These are phyloP conservation scores for Solanum virginianum DNA, from an alignment of 257 asterid genomes.

Conservation along the genomic window DNA sequence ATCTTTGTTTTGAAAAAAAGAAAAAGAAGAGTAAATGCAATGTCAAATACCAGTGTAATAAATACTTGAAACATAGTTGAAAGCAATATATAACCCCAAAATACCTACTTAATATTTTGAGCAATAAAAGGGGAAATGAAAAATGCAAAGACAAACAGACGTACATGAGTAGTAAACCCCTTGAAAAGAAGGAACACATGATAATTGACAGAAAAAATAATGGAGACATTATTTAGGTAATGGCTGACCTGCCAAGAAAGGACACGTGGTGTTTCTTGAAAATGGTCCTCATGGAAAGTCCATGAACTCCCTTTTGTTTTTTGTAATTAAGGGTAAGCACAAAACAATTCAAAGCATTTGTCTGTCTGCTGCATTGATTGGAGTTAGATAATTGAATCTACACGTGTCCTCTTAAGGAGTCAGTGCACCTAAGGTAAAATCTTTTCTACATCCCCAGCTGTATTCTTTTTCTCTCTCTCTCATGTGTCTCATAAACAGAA, in stretches of 20 bases:
- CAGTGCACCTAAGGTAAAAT: slow-evolving; percentile 16
- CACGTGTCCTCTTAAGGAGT: slow-evolving; percentile 55
- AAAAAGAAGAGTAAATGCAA: neutral
- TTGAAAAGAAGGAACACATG: slow-evolving; percentile 2
- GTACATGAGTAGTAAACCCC: neutral
- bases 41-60: neutral
- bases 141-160: neutral
- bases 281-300: slow-evolving; percentile 32
- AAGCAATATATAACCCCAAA: neutral
- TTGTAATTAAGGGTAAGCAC: neutral
- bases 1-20: too few species aligned
- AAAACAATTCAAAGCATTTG: slow-evolving; percentile 7
- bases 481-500: slow-evolving; percentile 4
- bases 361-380: slow-evolving; percentile 48
- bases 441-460: slow-evolving; percentile 9
- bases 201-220: slow-evolving; percentile 1
- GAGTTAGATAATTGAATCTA: slow-evolving; percentile 63
- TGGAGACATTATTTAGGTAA: neutral
- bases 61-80: neutral
- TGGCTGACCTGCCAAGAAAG: slow-evolving; percentile 15
- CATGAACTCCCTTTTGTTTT: slow-evolving; percentile 4
- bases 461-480: neutral
- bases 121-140: neutral
- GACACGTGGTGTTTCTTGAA: slow-evolving; percentile 50
- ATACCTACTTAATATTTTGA: neutral